Base-by-base conservation (phyloP, 371 early-diverging fungal genomes). In the Zancudomyces culisetae region DNA sequence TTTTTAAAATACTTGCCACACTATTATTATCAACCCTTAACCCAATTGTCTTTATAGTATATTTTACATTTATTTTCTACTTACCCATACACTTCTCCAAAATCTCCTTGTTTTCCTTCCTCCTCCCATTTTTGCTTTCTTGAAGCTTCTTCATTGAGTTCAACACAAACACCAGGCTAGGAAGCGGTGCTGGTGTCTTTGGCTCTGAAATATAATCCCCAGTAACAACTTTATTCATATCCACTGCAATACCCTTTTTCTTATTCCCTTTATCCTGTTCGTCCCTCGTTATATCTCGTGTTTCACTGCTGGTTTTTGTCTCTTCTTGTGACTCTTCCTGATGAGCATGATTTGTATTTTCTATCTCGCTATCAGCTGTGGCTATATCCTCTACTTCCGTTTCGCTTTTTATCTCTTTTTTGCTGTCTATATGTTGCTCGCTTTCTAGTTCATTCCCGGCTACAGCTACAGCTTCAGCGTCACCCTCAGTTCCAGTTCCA, bases 121-220 rank as follows among this genome's bases (percentile, higher is more conserved):
- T 52, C 70, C 71, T 61, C 58, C 76, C 52, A 68, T 74, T 51
- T 59, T 66, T 45, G 60, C 68, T 54, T 1, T 49, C 51, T 27
- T 60, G 29, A 26, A 81, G 72, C 62, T 72, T 78, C 27, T 81
- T 78, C 52, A 81, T 63, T 6, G 80, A 79, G 20, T 74, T 76
- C 42, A 75, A 62, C 18, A 81, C 73, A 63, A 81, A 80, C 35
- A 81, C 68, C 2, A 67, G 62, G 2, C 68, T 64, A 0, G 68
- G 69, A 2, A 67, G 35, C 35, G 35, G 35, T 15, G 35, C 35
- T 15, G 6, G 35, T 10, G 15, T 15, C 35, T 35, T 35, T 35
- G 35, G 10, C 15, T 35, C 35, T n/a, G n/a, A n/a, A n/a, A n/a
- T n/a, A n/a, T n/a, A 35, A 35, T 15, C 15, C 6, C 35, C 35